Percentiles rank a stretch among this genome's conserved stretches.
Conservation (phyloP, 352 stramenopile genomes). For the Phytophthora idaei region DNA sequence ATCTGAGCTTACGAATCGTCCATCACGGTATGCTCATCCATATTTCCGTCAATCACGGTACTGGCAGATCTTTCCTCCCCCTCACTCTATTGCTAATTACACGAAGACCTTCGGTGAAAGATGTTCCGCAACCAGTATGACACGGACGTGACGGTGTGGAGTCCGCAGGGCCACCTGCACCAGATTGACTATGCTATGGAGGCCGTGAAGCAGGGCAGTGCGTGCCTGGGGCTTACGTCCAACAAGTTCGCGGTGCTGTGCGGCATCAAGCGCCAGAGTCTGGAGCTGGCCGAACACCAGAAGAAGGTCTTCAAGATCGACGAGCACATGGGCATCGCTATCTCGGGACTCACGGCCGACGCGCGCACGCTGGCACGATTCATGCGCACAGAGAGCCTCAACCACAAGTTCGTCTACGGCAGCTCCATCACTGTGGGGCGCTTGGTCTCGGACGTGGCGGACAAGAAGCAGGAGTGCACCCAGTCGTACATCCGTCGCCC, state of each 20-base stretch:
- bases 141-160: slow-evolving; percentile 99
- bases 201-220: slow-evolving; percentile 96
- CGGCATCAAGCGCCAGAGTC: slow-evolving; percentile 84
- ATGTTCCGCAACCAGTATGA: slow-evolving; percentile 99
- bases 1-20: not conserved
- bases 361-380: slow-evolving; percentile 94
- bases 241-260: slow-evolving; percentile 94
- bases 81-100: slow-evolving; percentile 5
- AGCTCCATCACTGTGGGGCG: slow-evolving; percentile 93
- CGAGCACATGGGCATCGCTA: slow-evolving; percentile 97
- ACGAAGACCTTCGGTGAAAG: not conserved
- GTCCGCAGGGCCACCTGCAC: slow-evolving; percentile 97
- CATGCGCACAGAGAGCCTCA: slow-evolving; percentile 98
- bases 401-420: slow-evolving; percentile 99
- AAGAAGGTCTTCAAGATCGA: slow-evolving; percentile 99
- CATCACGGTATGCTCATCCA: not conserved
- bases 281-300: slow-evolving; percentile 95
- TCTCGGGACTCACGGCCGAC: slow-evolving; percentile 98
- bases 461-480: slow-evolving; percentile 99
- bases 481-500: slow-evolving; percentile 99
- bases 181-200: slow-evolving; percentile 98
- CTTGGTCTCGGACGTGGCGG: slow-evolving; percentile 96
- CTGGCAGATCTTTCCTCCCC: slow-evolving; percentile 8
- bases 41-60: no score
- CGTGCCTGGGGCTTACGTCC: slow-evolving; percentile 95